Percentiles rank a stretch among this genome's conserved stretches.
These are phyloP conservation scores for Prototheca cutis DNA, from an alignment of 163 green algal genomes.

Conservation along the genomic window DNA sequence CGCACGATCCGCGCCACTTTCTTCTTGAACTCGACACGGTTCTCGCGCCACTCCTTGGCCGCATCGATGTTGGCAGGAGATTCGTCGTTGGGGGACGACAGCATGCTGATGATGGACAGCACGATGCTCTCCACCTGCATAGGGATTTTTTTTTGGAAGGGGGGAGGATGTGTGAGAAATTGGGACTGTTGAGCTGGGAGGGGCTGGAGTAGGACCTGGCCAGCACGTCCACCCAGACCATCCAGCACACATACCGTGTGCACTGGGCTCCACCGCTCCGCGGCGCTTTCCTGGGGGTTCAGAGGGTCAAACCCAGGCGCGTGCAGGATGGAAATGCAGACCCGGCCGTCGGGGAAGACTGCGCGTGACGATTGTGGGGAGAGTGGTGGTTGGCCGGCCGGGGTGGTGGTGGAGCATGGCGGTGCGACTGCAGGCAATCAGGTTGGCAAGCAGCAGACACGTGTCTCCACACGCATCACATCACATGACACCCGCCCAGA, in stretches of 20 bases:
- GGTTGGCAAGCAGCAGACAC: too few species aligned
- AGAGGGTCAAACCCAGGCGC: constrained; percentile 90
- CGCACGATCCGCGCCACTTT: constrained; percentile 81
- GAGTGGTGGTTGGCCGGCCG: too few species aligned
- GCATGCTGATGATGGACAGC: constrained; percentile 98
- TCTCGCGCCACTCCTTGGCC: constrained; percentile 93
- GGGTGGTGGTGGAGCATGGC: too few species aligned
- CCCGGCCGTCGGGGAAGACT: constrained; percentile 94
- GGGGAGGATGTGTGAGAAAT: too few species aligned
- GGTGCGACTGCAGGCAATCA: too few species aligned
- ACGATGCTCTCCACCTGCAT: constrained; percentile 96
- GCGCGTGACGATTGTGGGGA: too few species aligned
- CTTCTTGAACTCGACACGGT: constrained; percentile 87
- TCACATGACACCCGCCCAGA: too few species aligned
- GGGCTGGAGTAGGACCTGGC: too few species aligned
- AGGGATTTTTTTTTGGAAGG: too few species aligned
- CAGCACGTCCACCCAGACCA: neutral
- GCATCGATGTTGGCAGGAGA: constrained; percentile 99
- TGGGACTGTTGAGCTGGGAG: neutral
- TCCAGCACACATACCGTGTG: constrained; percentile 68
- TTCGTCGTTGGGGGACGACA: constrained; percentile 97
- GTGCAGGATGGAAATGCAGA: constrained; percentile 99
- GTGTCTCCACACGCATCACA: too few species aligned
- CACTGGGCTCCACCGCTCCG: constrained; percentile 93
- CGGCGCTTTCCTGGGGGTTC: constrained; percentile 86